A percentile compares a stretch with the other conserved stretches of the same genome.
Evolutionary conservation across 2,329 filamentous ascomycete species (phyloP).

Genomic region (Didymella sp.): DNA sequence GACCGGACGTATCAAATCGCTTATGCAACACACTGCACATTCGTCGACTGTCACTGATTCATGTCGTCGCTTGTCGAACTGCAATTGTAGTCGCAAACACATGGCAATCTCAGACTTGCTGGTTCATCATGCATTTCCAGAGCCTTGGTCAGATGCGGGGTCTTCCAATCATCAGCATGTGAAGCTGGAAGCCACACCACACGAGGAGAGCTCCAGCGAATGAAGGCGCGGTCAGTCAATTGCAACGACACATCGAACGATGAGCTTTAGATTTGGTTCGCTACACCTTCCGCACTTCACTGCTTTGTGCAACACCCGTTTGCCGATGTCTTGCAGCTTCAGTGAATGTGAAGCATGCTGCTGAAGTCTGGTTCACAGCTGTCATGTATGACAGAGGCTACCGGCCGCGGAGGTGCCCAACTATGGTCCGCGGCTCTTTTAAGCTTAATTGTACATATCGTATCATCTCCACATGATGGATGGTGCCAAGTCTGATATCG

Average conservation of each 20-base stretch:
- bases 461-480: conserved; percentile 3
- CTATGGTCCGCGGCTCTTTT: conserved; percentile 1
- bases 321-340: conserved; percentile 7
- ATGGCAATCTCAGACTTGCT: conserved; percentile 1
- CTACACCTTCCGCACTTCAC: conserved; percentile 8
- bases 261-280: conserved; percentile 8
- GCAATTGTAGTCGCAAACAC: conserved; percentile 2
- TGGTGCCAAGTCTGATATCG: conserved; percentile 8
- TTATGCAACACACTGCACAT: conserved; percentile 8
- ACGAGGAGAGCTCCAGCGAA: conserved; percentile 28
- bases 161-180: conserved; percentile 29
- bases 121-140: conserved; percentile 1
- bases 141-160: conserved; percentile 32
- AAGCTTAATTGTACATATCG: conserved; percentile 7
- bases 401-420: conserved; percentile 33
- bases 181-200: conserved; percentile 31
- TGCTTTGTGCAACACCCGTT: conserved; percentile 10
- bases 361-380: conserved; percentile 10
- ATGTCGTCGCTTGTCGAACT: neutral
- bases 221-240: conserved; percentile 20
- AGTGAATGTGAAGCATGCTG: conserved; percentile 2
- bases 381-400: conserved; percentile 20
- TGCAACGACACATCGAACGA: conserved; percentile 25
- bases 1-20: conserved; percentile 15
- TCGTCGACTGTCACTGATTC: neutral